Percentiles rank a stretch among this genome's conserved stretches.
phyloP scores from a whole-genome alignment of 805 yeast genomes.

The Metschnikowia cubensis region DNA sequence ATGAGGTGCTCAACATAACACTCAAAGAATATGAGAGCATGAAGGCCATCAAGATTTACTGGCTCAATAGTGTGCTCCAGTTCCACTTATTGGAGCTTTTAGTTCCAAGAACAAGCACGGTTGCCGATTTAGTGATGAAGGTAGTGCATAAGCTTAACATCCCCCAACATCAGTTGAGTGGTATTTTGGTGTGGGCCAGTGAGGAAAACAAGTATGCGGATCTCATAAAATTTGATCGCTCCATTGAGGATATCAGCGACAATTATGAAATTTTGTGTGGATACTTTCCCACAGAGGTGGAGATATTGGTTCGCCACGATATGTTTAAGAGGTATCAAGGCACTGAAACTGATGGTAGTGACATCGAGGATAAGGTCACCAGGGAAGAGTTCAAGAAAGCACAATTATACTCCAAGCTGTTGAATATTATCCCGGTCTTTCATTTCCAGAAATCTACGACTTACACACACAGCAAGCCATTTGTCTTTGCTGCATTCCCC shows the following conservation, averaged over 20 bases:
- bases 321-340: constrained; percentile 25
- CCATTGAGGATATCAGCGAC: constrained; percentile 33
- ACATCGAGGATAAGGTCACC: constrained; percentile 24
- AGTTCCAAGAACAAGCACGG: constrained; percentile 58
- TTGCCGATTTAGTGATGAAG: constrained; percentile 52
- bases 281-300: constrained; percentile 41
- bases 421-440: constrained; percentile 57
- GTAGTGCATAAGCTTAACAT: constrained; percentile 54
- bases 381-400: constrained; percentile 15
- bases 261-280: constrained; percentile 38
- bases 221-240: constrained; percentile 32
- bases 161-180: constrained; percentile 42
- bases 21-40: constrained; percentile 74
- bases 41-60: constrained; percentile 59
- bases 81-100: constrained; percentile 66
- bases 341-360: constrained; percentile 19
- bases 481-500: constrained; percentile 66
- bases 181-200: constrained; percentile 58
- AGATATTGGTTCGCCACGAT: constrained; percentile 34
- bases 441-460: constrained; percentile 73
- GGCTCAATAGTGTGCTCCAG: constrained; percentile 70
- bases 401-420: constrained; percentile 24
- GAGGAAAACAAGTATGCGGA: constrained; percentile 37
- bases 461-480: constrained; percentile 78
- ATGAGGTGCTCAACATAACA: constrained; percentile 73